Percentiles rank a stretch among this genome's conserved stretches.
phyloP scores from a whole-genome alignment of 495 filamentous ascomycete species.

The Copromyces sp. region DNA sequence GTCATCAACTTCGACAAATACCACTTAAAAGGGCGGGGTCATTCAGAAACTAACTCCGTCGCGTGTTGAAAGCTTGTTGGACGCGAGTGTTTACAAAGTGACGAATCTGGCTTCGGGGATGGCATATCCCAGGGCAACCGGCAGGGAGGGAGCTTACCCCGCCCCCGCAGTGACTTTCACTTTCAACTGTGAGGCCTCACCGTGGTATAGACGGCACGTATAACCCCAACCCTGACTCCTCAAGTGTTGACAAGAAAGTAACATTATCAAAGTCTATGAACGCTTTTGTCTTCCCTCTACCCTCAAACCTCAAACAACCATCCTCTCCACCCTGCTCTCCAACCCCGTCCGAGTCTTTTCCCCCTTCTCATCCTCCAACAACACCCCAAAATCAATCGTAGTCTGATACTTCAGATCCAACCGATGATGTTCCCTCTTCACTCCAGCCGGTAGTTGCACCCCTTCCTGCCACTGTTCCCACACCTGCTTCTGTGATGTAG shows the following conservation, averaged over 20 bases:
- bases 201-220: not conserved
- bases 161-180: not conserved
- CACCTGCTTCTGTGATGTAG: not conserved
- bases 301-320: not conserved
- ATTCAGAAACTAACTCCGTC: not conserved
- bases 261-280: not conserved
- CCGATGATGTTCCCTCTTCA: not conserved
- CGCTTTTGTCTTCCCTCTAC: not conserved
- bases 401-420: not conserved
- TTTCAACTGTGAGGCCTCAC: not conserved
- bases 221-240: not conserved
- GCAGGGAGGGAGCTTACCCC: not conserved
- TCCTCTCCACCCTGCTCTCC: not conserved
- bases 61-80: not conserved
- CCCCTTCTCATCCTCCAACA: not conserved
- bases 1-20: not conserved
- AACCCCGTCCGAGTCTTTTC: not conserved
- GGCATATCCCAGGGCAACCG: not conserved
- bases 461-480: not conserved
- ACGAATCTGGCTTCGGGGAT: not conserved
- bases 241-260: no score
- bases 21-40: not conserved
- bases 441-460: not conserved
- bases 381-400: not conserved
- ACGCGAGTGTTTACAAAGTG: not conserved